Conservation (phyloP, 176 grass and related monocot species). For the Poa pratensis region DNA sequence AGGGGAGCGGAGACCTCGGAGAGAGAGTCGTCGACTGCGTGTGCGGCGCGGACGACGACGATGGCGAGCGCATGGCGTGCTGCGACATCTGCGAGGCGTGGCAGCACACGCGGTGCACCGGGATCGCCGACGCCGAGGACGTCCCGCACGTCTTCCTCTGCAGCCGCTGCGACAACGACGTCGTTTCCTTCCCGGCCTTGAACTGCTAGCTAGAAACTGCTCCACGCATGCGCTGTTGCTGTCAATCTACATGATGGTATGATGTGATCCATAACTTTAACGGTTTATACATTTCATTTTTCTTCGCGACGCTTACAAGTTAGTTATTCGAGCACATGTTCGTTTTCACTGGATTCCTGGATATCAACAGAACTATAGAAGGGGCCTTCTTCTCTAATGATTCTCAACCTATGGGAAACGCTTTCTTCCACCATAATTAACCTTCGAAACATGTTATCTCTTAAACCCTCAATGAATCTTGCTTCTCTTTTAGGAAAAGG, state of each 20-base stretch:
- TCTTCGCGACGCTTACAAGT: no score
- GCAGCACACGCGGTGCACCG: slow-evolving; percentile 75
- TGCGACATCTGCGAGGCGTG: slow-evolving; percentile 87
- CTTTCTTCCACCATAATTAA: no score
- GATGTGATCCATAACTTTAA: no score
- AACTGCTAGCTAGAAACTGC: slow-evolving; percentile 46
- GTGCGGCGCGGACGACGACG: slow-evolving; percentile 77
- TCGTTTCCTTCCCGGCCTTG: slow-evolving; percentile 59
- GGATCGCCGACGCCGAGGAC: slow-evolving; percentile 61
- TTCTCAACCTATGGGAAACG: no score
- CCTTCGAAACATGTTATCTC: no score
- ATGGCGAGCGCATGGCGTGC: slow-evolving; percentile 80
- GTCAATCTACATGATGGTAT: neutral
- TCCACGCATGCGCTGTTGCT: neutral
- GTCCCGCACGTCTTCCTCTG: slow-evolving; percentile 74
- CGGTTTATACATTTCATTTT: no score
- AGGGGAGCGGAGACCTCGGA: slow-evolving; percentile 43
- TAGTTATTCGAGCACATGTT: no score
- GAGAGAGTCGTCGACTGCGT: slow-evolving; percentile 58
- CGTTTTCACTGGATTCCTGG: no score
- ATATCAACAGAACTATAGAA: no score
- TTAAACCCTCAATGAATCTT: no score
- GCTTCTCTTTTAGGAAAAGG: no score
- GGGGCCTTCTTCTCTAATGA: no score
- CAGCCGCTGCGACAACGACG: slow-evolving; percentile 61